Conservation (phyloP, 257 asterid species). For the Phtheirospermum japonicum region DNA sequence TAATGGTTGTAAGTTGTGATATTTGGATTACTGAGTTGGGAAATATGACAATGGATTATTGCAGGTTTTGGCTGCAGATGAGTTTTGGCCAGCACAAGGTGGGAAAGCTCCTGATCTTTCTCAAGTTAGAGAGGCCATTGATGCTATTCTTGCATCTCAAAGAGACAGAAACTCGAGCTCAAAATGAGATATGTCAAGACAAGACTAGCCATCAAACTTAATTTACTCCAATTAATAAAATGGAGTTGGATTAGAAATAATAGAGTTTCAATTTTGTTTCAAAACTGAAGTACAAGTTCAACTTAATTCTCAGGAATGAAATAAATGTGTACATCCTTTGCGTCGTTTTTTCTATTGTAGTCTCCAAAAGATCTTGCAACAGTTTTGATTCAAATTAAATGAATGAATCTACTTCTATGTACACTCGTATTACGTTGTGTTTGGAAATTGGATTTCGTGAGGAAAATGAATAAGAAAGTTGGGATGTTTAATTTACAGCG, state of each 20-base stretch:
- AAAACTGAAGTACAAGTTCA: no score
- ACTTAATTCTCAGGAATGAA: constrained; percentile 8
- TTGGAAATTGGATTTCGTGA: no score
- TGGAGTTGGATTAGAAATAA: not conserved
- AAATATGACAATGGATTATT: not conserved
- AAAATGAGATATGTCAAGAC: not conserved
- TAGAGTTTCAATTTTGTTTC: not conserved
- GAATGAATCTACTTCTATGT: no score
- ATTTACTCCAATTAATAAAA: not conserved
- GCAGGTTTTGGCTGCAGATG: constrained; percentile 91
- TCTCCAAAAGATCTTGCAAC: no score
- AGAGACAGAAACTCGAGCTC: constrained; percentile 42
- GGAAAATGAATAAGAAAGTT: no score
- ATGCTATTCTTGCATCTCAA: constrained; percentile 76
- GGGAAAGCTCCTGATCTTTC: constrained; percentile 80
- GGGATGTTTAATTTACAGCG: no score
- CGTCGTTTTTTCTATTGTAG: no score
- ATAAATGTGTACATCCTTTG: constrained; percentile 25
- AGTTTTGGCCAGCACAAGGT: constrained; percentile 92
- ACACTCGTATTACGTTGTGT: no score
- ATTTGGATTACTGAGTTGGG: no score
- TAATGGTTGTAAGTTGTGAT: no score
- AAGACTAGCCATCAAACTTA: not conserved
- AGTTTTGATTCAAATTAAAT: no score
- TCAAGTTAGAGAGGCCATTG: constrained; percentile 86